Percentiles rank a stretch among this genome's conserved stretches.
These are phyloP conservation scores for Bombardia bombarda DNA, from an alignment of 495 filamentous ascomycete species.

Conservation along the genomic window DNA sequence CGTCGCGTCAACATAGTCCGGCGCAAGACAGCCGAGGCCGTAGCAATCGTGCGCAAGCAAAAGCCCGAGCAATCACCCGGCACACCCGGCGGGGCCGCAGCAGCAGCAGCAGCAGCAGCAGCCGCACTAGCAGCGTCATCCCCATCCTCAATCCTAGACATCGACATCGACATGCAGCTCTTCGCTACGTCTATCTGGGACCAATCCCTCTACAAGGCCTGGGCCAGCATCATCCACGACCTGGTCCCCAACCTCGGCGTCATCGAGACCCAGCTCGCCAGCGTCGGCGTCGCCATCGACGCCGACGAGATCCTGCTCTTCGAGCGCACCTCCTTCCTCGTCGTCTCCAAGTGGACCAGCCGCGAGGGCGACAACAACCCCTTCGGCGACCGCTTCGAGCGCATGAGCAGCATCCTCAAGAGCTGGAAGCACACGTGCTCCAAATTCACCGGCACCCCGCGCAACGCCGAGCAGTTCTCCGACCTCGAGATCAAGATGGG, in stretches of 20 bases:
- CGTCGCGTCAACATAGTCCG: conserved; percentile 67
- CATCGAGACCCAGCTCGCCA: conserved; percentile 74
- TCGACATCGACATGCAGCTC: conserved; percentile 58
- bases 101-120: neutral
- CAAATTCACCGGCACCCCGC: conserved; percentile 42
- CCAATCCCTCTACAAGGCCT: conserved; percentile 94
- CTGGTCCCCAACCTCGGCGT: conserved; percentile 87
- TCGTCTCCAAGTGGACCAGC: conserved; percentile 77
- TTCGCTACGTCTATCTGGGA: conserved; percentile 98
- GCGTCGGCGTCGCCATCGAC: conserved; percentile 72
- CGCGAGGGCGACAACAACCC: conserved; percentile 70
- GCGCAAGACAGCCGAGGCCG: conserved; percentile 64
- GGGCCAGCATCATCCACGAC: conserved; percentile 94
- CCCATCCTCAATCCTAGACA: conserved; percentile 10
- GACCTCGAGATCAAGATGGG: conserved; percentile 48
- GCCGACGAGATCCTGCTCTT: conserved; percentile 94
- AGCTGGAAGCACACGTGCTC: conserved; percentile 77
- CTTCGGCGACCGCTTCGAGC: conserved; percentile 85
- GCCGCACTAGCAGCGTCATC: too few species aligned
- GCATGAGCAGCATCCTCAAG: conserved; percentile 93
- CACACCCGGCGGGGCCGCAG: neutral
- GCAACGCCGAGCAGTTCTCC: conserved; percentile 49
- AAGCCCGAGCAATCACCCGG: conserved; percentile 9
- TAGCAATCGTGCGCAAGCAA: conserved; percentile 29
- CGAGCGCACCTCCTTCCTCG: conserved; percentile 90